These are phyloP conservation scores for Fraxinus greggii DNA, from an alignment of 305 asterid genomes.

Conservation along the genomic window DNA sequence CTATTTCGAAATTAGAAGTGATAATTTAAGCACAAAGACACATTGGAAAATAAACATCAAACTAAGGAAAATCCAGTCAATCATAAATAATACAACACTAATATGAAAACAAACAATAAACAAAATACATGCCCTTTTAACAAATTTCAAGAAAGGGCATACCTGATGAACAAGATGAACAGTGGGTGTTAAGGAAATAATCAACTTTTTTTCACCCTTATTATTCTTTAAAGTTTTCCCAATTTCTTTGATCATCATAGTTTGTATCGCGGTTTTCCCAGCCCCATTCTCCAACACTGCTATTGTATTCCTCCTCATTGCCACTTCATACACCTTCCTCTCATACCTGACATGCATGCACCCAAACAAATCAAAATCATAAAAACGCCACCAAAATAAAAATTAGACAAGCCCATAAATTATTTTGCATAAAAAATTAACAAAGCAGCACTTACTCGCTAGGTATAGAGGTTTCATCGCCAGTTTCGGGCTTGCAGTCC, in stretches of 20 bases:
- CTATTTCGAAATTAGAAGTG: neutral
- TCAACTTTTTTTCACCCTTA: constrained; percentile 50
- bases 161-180: constrained; percentile 84
- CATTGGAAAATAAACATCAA: neutral
- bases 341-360: constrained; percentile 43
- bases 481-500: constrained; percentile 28
- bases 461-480: constrained; percentile 53
- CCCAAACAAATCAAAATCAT: constrained; percentile 16
- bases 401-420: constrained; percentile 16
- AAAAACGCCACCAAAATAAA: neutral
- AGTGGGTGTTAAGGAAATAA: constrained; percentile 75
- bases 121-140: neutral
- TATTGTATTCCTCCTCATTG: constrained; percentile 72
- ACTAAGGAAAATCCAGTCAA: constrained; percentile 2
- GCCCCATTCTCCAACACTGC: constrained; percentile 63
- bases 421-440: neutral
- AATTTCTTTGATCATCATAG: constrained; percentile 71
- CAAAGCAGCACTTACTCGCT: constrained; percentile 42
- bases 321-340: constrained; percentile 65
- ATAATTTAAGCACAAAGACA: neutral
- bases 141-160: constrained; percentile 8
- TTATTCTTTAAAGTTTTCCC: constrained; percentile 44
- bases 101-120: neutral
- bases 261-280: constrained; percentile 57
- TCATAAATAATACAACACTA: neutral